Percentiles rank a stretch among this genome's conserved stretches.
phyloP scores from a whole-genome alignment of 2,329 filamentous ascomycete genomes.

The Fusarium liriodendri region DNA sequence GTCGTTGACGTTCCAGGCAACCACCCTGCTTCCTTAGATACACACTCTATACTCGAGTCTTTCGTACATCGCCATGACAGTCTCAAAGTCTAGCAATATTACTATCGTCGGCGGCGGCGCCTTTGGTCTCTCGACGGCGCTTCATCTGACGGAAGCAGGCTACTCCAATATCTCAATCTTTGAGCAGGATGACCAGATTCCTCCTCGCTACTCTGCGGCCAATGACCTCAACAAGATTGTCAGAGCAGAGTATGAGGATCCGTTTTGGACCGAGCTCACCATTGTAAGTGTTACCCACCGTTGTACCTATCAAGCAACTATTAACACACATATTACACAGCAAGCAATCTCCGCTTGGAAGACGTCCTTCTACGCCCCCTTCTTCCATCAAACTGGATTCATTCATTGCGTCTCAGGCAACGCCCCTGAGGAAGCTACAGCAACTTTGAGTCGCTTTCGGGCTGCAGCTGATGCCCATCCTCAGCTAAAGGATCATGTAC shows the following conservation, averaged over 20 bases:
- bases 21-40: not conserved
- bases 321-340: not conserved
- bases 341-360: constrained; percentile 66
- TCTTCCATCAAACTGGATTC: constrained; percentile 57
- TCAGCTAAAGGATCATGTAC: constrained; percentile 52
- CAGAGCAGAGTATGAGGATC: constrained; percentile 68
- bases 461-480: constrained; percentile 53
- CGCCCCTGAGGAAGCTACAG: constrained; percentile 60
- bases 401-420: constrained; percentile 61
- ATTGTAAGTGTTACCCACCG: constrained; percentile 51
- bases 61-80: constrained; percentile 20
- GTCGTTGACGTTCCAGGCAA: not conserved
- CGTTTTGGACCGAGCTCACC: constrained; percentile 65
- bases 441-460: constrained; percentile 56
- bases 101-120: constrained; percentile 59
- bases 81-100: constrained; percentile 40
- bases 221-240: constrained; percentile 73
- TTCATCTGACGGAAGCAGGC: constrained; percentile 56
- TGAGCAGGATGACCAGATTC: constrained; percentile 54
- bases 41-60: too few species aligned
- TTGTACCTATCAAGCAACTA: not conserved
- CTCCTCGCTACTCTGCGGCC: constrained; percentile 63
- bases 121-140: constrained; percentile 62
- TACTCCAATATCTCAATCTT: constrained; percentile 60
- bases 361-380: constrained; percentile 61